Evolutionary conservation across 176 grass and related monocot species (phyloP).

Genomic region (Calamus simplicifolius): DNA sequence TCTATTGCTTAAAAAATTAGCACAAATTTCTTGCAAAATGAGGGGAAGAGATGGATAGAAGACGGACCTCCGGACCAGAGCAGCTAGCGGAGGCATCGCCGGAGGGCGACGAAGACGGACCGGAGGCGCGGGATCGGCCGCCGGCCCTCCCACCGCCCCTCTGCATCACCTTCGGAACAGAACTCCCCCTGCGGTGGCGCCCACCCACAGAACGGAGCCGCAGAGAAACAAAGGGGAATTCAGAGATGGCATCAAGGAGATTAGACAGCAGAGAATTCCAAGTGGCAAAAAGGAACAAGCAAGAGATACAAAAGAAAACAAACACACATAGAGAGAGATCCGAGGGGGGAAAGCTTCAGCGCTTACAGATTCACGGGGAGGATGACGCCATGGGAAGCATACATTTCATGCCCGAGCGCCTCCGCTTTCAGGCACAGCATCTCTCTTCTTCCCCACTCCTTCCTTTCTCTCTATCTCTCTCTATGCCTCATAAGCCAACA

Average conservation of each 20-base stretch:
- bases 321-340: background rate
- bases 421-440: slow-evolving; percentile 52
- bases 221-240: too few species aligned
- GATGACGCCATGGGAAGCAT: slow-evolving; percentile 32
- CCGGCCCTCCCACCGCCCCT: background rate
- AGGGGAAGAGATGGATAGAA: too few species aligned
- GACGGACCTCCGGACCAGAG: too few species aligned
- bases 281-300: background rate
- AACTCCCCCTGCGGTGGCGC: slow-evolving; percentile 19
- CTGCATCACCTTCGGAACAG: slow-evolving; percentile 64
- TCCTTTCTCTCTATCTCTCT: background rate
- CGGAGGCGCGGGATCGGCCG: too few species aligned
- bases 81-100: too few species aligned
- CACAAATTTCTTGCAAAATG: too few species aligned
- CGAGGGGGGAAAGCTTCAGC: too few species aligned
- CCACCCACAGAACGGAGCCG: too few species aligned
- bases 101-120: too few species aligned
- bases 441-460: slow-evolving; percentile 3
- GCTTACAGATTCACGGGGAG: slow-evolving; percentile 19
- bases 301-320: background rate
- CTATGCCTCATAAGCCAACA: too few species aligned
- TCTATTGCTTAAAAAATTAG: too few species aligned
- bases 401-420: slow-evolving; percentile 32
- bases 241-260: too few species aligned
- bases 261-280: background rate